Conservation (phyloP, 2,329 filamentous ascomycete species). For the Uncinocarpus reesii region DNA sequence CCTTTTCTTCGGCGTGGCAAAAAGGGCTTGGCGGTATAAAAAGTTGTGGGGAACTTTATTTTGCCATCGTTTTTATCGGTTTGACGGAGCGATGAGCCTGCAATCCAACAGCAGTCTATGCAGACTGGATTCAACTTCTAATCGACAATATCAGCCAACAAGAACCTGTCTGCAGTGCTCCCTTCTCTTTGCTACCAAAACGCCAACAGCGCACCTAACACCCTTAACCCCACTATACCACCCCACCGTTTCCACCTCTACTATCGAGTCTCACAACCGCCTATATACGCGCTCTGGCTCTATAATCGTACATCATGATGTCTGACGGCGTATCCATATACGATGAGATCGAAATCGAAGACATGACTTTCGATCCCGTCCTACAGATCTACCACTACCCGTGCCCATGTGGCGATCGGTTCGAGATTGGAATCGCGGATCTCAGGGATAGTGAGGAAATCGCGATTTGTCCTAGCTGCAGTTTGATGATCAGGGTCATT, state of each 20-base stretch:
- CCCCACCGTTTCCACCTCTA: neutral
- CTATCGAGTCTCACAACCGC: neutral
- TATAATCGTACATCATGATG: constrained; percentile 35
- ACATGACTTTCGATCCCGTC: constrained; percentile 80
- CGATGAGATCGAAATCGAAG: constrained; percentile 97
- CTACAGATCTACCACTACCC: constrained; percentile 91
- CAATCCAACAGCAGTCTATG: neutral
- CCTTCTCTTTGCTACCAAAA: neutral
- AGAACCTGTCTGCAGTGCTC: too few species aligned
- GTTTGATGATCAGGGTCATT: constrained; percentile 90
- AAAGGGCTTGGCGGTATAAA: constrained; percentile 3
- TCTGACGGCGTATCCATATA: constrained; percentile 66
- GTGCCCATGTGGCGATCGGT: constrained; percentile 92
- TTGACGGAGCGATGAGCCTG: neutral
- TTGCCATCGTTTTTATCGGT: neutral
- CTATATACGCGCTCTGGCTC: neutral
- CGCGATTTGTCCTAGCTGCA: constrained; percentile 95
- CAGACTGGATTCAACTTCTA: neutral
- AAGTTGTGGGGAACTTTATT: neutral
- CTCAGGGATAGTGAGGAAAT: constrained; percentile 83
- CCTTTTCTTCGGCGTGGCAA: neutral
- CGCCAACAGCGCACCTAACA: too few species aligned
- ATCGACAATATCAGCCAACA: too few species aligned
- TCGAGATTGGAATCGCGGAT: constrained; percentile 79
- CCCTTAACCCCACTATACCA: neutral